Base-by-base conservation (phyloP, 805 yeast genomes). In the Spathaspora passalidarum region DNA sequence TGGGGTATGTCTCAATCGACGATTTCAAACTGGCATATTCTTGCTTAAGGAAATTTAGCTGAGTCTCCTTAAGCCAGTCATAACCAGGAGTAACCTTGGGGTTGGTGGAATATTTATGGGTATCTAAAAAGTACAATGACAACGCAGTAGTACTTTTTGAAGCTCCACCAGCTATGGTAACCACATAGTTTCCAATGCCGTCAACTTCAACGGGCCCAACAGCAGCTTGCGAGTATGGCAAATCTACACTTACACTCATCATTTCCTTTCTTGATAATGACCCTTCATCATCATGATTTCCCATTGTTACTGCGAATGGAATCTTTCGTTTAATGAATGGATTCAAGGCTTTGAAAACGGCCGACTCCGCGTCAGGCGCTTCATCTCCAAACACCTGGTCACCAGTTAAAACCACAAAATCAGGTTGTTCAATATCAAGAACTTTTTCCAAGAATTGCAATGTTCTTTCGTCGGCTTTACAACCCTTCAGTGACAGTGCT, bases 261-360 rank as follows among this genome's bases (percentile, higher is more conserved):
- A 89, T 57, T 52, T 82, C 79, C 45, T 65, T 60, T 34, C 96
- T 75, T 13, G 70, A 50, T 47, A 89, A 55, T 3, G 83, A 76
- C 0, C 96, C 92, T 65, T 91, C 96, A 57, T 86, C 94, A 62
- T 94, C 99, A 61, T 94, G 99, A 62, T 94, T 94, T 0, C 99
- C 99, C 71, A 92, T 75, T 7, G 84, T 81, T 52, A 86, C 74
- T 0, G 97, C 92, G 72, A 79, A 94, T 3, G 98, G 97, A 7
- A 91, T 85, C 42, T 75, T 64, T 40, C 87, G 68, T 13, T 68
- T 56, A 19, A 91, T 76, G 21, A 88, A 79, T 0, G 96, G 95
- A 9, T 75, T 69, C 8, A 86, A 72, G 0, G 84, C 88, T 60
- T 94, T 92, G 48, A 85, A 73, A n/a, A 89, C 55, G 0, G 97